Evolutionary conservation across 805 yeast species (phyloP), one percentile per base, ranked within the genome.

Genomic region (Huiozyma naganishii): DNA sequence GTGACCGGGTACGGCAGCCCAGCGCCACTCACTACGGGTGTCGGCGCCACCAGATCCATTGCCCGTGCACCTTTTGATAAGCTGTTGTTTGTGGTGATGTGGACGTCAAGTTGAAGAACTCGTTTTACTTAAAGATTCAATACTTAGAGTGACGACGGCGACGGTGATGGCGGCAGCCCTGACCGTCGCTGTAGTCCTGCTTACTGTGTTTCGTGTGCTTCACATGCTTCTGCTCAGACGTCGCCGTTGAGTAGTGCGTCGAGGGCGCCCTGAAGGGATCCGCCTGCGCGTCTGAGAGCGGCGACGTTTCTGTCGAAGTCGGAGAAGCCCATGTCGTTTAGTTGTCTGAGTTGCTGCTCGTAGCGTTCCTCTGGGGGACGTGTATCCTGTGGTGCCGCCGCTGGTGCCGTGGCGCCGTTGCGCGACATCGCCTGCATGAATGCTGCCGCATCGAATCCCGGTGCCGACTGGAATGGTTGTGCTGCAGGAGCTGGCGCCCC

Each of bases 201-300:
- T 17, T 17, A 4, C 23, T 17, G 23, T 17, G 23, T 4, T 17
- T 17, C 23, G 23, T 17, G 23, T 17, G 4, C 23, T 17, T 17
- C 23, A 17, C 23, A 4, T 30, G 11, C 4, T 8, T 30, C n/a
- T 3, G 23, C 9, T 53, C 61, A 76, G 36, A 74, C 72, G 44
- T 67, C 65, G 28, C 83, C 84, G 48, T 73, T 82, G 45, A 89
- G 72, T 53, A 89, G 68, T 43, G 86, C 84, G 64, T 90, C 97
- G 41, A 90, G 72, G 8, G 98, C 98, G 39, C 97, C 97, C 67
- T 90, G 96, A 27, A 90, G 97, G 49, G 89, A 85, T 7, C 98
- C 98, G 32, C 98, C 98, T 44, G 90, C 79, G 66, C 97, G 79
- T 68, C 97, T 79, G 55, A 92, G 73, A 1, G 97, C 97, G 29